phyloP scores from a whole-genome alignment of 108 stramenopile genomes.

The Cyclotella choctawhatcheeana region DNA sequence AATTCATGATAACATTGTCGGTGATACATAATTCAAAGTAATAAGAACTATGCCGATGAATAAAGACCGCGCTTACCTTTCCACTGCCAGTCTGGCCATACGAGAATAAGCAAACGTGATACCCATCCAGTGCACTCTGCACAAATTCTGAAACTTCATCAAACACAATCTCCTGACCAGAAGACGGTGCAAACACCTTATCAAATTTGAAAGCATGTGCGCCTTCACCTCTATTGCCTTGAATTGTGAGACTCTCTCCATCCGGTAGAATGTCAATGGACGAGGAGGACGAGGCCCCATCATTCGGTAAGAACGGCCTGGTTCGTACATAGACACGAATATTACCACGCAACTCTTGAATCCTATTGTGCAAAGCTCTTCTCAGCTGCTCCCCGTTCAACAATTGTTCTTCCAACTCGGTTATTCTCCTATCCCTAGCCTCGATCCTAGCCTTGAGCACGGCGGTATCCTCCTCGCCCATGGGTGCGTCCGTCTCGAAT shows the following conservation, averaged over 20 bases:
- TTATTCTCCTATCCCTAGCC: slow-evolving; percentile 78
- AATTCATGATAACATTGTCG: not conserved
- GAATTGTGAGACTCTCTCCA: slow-evolving; percentile 50
- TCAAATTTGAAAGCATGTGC: slow-evolving; percentile 79
- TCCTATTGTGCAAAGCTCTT: slow-evolving; percentile 82
- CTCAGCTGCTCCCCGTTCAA: slow-evolving; percentile 85
- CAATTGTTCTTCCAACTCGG: slow-evolving; percentile 83
- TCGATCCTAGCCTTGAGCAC: slow-evolving; percentile 89
- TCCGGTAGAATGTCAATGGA: slow-evolving; percentile 54
- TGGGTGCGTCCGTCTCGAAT: slow-evolving; percentile 30
- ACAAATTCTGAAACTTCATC: slow-evolving; percentile 92
- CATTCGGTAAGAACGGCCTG: slow-evolving; percentile 81
- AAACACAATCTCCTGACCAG: slow-evolving; percentile 85
- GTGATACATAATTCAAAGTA: not conserved
- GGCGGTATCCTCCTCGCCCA: slow-evolving; percentile 81
- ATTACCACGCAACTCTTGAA: slow-evolving; percentile 91
- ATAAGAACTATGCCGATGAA: not conserved
- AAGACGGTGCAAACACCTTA: slow-evolving; percentile 78
- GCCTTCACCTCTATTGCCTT: slow-evolving; percentile 34
- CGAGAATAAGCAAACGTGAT: slow-evolving; percentile 86
- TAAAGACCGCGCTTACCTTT: slow-evolving; percentile 29
- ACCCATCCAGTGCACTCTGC: slow-evolving; percentile 92
- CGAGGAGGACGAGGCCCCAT: slow-evolving; percentile 37
- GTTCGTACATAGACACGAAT: slow-evolving; percentile 89
- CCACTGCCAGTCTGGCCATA: slow-evolving; percentile 85